Evolutionary conservation across 177 flowering plant genomes (phyloP).

Genomic region (Vitis hybrid): DNA sequence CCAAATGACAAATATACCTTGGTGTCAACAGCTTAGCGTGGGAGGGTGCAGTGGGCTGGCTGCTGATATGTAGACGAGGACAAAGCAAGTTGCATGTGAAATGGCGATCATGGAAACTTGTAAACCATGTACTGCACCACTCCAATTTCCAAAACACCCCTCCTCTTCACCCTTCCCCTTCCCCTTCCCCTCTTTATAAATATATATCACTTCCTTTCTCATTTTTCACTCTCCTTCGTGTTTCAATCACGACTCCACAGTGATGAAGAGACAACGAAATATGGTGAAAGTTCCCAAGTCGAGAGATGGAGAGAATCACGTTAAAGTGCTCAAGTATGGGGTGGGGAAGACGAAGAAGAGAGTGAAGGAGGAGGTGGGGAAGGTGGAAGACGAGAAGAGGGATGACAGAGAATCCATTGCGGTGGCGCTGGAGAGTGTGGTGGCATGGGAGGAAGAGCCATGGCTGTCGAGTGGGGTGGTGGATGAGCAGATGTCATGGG

Average conservation of each 20-base stretch:
- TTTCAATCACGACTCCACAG: background rate
- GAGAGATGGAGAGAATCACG: background rate
- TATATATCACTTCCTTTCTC: background rate
- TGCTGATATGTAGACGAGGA: background rate
- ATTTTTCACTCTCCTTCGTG: background rate
- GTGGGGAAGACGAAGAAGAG: constrained; percentile 8
- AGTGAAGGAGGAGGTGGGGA: constrained; percentile 1
- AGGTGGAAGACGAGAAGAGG: constrained; percentile 6
- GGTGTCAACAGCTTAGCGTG: background rate
- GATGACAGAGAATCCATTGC: background rate
- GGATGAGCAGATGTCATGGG: constrained; percentile 61
- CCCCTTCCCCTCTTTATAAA: background rate
- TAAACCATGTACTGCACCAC: background rate
- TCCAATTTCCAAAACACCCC: constrained; percentile 9
- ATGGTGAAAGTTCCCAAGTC: too few species aligned
- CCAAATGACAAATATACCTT: background rate
- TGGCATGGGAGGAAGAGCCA: constrained; percentile 13
- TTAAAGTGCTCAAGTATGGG: background rate
- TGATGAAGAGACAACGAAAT: constrained; percentile 25
- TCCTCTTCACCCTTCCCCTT: background rate
- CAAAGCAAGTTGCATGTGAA: constrained; percentile 11
- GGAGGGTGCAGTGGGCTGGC: background rate
- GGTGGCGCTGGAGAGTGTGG: constrained; percentile 2
- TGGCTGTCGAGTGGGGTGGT: constrained; percentile 23
- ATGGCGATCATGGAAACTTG: background rate